Conservation (phyloP, 2,329 filamentous ascomycete species). For the Colletotrichum tabaci region DNA sequence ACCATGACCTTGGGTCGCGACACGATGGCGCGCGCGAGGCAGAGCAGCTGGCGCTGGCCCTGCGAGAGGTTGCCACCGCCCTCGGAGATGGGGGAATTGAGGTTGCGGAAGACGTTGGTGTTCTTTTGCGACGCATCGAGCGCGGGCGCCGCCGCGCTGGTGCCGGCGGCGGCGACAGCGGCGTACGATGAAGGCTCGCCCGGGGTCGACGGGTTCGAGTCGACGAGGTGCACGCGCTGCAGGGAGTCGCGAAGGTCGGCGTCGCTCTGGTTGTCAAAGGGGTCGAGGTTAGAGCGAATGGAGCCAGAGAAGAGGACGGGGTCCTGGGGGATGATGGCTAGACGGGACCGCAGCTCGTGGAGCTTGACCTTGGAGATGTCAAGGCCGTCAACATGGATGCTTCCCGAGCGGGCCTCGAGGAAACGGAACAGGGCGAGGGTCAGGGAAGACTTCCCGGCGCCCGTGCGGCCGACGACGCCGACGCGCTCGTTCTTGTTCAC, state of each 20-base stretch:
- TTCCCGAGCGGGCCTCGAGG: conserved; percentile 77
- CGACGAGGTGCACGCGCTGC: conserved; percentile 77
- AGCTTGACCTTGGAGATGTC: conserved; percentile 82
- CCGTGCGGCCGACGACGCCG: conserved; percentile 84
- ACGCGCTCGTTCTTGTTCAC: conserved; percentile 78
- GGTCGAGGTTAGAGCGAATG: conserved; percentile 82
- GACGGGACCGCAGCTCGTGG: conserved; percentile 77
- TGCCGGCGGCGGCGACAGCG: conserved; percentile 37
- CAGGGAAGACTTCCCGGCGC: conserved; percentile 83
- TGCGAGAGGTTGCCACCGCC: conserved; percentile 83
- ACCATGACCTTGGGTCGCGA: conserved; percentile 83
- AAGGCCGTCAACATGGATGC: conserved; percentile 79
- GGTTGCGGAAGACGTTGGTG: conserved; percentile 75
- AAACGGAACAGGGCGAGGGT: conserved; percentile 85
- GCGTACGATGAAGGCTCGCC: conserved; percentile 55
- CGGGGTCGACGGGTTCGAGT: conserved; percentile 57
- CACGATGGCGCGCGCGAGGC: conserved; percentile 81
- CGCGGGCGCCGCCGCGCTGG: conserved; percentile 48
- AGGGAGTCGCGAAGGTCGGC: conserved; percentile 79
- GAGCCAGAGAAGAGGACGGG: conserved; percentile 87
- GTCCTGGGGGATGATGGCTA: conserved; percentile 87
- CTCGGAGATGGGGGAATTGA: conserved; percentile 76
- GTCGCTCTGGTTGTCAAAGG: conserved; percentile 80
- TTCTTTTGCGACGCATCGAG: conserved; percentile 61
- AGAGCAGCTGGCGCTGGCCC: conserved; percentile 83